phyloP scores from a whole-genome alignment of 192 early-diverging fungal genomes.

The Umbelopsis ramanniana region DNA sequence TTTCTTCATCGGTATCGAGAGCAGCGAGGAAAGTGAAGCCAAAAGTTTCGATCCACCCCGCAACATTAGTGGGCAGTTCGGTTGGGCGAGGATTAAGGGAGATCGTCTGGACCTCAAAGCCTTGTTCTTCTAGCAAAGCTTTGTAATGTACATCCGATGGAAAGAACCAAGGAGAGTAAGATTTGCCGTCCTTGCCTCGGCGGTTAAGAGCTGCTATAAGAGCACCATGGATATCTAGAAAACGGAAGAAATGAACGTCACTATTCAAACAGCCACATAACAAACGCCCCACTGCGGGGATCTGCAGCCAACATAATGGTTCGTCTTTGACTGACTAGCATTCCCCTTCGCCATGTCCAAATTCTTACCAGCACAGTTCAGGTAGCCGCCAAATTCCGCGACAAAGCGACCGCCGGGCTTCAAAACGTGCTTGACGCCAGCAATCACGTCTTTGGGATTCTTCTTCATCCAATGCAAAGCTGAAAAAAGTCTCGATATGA shows the following conservation, averaged over 20 bases:
- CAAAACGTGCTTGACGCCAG: conserved; percentile 55
- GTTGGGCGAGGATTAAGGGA: conserved; percentile 60
- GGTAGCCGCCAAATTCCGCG: conserved; percentile 58
- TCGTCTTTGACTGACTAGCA: background rate
- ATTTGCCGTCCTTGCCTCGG: conserved; percentile 45
- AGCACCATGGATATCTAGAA: conserved; percentile 37
- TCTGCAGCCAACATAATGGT: no score
- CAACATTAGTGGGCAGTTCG: conserved; percentile 54
- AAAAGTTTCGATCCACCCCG: conserved; percentile 72
- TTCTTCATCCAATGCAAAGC: conserved; percentile 77
- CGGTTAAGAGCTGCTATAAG: conserved; percentile 46
- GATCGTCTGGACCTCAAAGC: conserved; percentile 52
- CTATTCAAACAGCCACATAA: conserved; percentile 22
- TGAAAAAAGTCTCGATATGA: conserved; percentile 32
- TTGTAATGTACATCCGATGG: conserved; percentile 52
- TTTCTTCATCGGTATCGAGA: conserved; percentile 41
- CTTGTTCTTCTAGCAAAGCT: conserved; percentile 50
- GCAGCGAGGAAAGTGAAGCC: conserved; percentile 60
- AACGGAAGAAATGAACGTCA: background rate
- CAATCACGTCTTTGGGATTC: conserved; percentile 57
- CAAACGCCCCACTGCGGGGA: no score
- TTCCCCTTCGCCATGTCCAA: background rate
- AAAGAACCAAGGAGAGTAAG: conserved; percentile 52
- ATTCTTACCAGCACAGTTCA: conserved; percentile 41
- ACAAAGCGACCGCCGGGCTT: conserved; percentile 64